Percentiles rank a stretch among this genome's conserved stretches.
Evolutionary conservation across 352 stramenopile species (phyloP).

Genomic region (Blastocystis sp.): DNA sequence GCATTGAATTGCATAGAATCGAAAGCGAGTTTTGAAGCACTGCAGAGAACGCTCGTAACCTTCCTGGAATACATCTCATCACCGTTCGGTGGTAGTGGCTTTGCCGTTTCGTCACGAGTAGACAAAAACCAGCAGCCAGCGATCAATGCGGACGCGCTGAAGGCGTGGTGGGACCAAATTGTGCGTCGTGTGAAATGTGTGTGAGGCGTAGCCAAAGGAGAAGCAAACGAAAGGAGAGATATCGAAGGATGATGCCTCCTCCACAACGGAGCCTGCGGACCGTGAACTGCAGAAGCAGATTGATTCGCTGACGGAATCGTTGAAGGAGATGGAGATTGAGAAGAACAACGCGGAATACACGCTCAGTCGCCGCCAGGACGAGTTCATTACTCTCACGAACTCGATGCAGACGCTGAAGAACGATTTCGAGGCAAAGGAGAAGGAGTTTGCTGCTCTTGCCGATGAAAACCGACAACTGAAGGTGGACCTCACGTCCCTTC

Average conservation of each 20-base stretch:
- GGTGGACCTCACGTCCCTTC: neutral
- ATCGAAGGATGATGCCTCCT: neutral
- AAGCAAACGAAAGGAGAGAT: neutral
- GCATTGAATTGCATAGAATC: slow-evolving; percentile 1
- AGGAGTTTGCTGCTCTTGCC: neutral
- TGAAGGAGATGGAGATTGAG: slow-evolving; percentile 57
- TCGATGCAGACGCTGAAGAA: neutral
- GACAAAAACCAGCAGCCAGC: slow-evolving; percentile 45
- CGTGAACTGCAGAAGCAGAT: neutral
- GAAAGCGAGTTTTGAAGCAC: neutral
- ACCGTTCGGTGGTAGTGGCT: slow-evolving; percentile 27
- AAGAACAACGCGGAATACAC: slow-evolving; percentile 62
- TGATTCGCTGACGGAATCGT: neutral
- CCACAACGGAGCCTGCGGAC: neutral
- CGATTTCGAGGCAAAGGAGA: neutral
- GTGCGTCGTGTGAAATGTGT: neutral
- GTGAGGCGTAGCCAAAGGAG: neutral
- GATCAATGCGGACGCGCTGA: slow-evolving; percentile 32
- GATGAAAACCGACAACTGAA: neutral
- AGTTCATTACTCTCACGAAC: slow-evolving; percentile 21
- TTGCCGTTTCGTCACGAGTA: neutral
- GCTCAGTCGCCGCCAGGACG: slow-evolving; percentile 67
- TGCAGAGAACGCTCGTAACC: slow-evolving; percentile 1
- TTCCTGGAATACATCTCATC: slow-evolving; percentile 57
- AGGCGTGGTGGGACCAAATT: slow-evolving; percentile 21